Conservation (phyloP, 2,329 filamentous ascomycete species). For the Neoscytalidium dimidiatum region DNA sequence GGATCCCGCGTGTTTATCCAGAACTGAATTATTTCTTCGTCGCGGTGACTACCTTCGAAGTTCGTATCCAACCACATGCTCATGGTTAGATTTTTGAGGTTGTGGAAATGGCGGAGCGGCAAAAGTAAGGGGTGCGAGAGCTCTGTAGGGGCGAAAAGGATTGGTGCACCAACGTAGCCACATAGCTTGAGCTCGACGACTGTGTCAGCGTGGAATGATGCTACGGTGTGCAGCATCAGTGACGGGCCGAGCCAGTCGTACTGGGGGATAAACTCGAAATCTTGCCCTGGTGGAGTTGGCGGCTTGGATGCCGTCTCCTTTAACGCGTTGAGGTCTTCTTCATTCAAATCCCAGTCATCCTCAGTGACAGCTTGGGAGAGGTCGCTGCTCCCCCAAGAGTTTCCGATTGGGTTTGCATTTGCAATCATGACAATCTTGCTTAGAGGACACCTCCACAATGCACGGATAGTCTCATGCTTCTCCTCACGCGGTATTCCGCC, state of each 20-base stretch:
- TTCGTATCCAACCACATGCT: slow-evolving; percentile 45
- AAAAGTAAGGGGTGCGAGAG: slow-evolving; percentile 42
- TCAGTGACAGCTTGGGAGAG: not conserved
- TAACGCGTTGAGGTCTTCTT: slow-evolving; percentile 29
- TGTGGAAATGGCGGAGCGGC: slow-evolving; percentile 45
- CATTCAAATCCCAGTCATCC: slow-evolving; percentile 21
- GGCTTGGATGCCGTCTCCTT: slow-evolving; percentile 24
- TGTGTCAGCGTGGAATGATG: slow-evolving; percentile 41
- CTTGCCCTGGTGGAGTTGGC: slow-evolving; percentile 17
- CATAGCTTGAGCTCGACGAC: slow-evolving; percentile 51
- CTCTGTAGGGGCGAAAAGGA: slow-evolving; percentile 40
- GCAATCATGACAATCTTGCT: slow-evolving; percentile 51
- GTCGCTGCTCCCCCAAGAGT: slow-evolving; percentile 46
- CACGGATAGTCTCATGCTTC: slow-evolving; percentile 47
- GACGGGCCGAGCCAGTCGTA: slow-evolving; percentile 44
- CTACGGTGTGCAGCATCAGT: slow-evolving; percentile 46
- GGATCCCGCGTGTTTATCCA: slow-evolving; percentile 46
- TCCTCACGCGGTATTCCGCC: slow-evolving; percentile 50
- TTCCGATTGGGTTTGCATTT: slow-evolving; percentile 44
- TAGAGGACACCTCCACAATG: slow-evolving; percentile 43
- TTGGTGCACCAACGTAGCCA: slow-evolving; percentile 47
- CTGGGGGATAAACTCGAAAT: slow-evolving; percentile 36
- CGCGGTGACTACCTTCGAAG: slow-evolving; percentile 42
- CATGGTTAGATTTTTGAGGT: slow-evolving; percentile 43
- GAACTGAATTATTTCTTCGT: slow-evolving; percentile 46